Conservation (phyloP, 2,329 filamentous ascomycete genomes). For the Teratosphaeria destructans region DNA sequence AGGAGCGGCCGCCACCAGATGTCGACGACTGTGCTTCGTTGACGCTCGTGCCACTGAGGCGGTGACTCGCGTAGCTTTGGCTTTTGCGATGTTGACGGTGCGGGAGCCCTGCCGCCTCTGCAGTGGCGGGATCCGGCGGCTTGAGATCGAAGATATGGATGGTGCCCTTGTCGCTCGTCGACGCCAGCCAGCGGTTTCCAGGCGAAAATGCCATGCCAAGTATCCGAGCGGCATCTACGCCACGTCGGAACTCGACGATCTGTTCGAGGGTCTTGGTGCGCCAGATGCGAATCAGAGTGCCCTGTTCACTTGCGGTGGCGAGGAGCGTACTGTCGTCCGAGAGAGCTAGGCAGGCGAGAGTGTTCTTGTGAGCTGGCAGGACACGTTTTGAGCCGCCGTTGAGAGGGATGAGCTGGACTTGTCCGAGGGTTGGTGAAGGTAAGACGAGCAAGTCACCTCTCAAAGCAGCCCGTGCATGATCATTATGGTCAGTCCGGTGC, state of each 20-base stretch:
- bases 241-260: slow-evolving; percentile 74
- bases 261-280: slow-evolving; percentile 69
- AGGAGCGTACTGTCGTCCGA: slow-evolving; percentile 71
- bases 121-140: slow-evolving; percentile 28
- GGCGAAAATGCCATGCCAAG: slow-evolving; percentile 85
- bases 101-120: background rate
- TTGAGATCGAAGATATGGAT: slow-evolving; percentile 88
- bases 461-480: slow-evolving; percentile 68
- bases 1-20: slow-evolving; percentile 13
- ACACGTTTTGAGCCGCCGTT: slow-evolving; percentile 67
- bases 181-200: slow-evolving; percentile 67
- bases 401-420: slow-evolving; percentile 79
- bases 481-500: slow-evolving; percentile 81
- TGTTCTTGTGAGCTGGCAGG: slow-evolving; percentile 76
- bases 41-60: slow-evolving; percentile 4
- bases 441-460: slow-evolving; percentile 67
- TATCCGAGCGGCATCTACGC: slow-evolving; percentile 77
- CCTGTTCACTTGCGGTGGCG: slow-evolving; percentile 86
- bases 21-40: slow-evolving; percentile 1
- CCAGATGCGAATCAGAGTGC: slow-evolving; percentile 81
- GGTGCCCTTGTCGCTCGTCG: slow-evolving; percentile 93
- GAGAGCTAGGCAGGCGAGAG: slow-evolving; percentile 67
- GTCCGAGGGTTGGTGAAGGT: slow-evolving; percentile 75
- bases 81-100: slow-evolving; percentile 13
- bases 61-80: slow-evolving; percentile 11